Evolutionary conservation across 495 filamentous ascomycete genomes (phyloP).

Genomic region (Penicillium macrosclerotiorum): DNA sequence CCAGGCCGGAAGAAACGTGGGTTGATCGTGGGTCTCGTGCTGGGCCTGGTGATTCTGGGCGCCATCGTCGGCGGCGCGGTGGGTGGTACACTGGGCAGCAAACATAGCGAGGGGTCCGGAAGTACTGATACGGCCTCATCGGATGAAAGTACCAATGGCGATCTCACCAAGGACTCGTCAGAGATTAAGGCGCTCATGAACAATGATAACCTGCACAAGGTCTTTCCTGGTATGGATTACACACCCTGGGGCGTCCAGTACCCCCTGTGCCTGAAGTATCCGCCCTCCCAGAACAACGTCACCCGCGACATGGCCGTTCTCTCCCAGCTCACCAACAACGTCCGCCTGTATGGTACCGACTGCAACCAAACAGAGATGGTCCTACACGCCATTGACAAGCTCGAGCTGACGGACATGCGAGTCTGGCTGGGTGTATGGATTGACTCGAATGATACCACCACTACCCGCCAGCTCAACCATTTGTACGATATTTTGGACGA

Average conservation of each 20-base stretch:
- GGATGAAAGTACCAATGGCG: too few species aligned
- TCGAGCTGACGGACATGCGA: slow-evolving; percentile 76
- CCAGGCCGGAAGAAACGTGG: slow-evolving; percentile 65
- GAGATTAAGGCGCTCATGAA: slow-evolving; percentile 82
- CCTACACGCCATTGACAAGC: slow-evolving; percentile 71
- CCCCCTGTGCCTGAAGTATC: slow-evolving; percentile 74
- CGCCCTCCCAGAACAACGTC: slow-evolving; percentile 88
- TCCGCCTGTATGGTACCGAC: slow-evolving; percentile 93
- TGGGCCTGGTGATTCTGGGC: slow-evolving; percentile 61
- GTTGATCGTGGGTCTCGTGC: slow-evolving; percentile 64
- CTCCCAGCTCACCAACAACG: slow-evolving; percentile 83
- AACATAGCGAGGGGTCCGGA: slow-evolving; percentile 30
- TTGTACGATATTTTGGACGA: slow-evolving; percentile 78
- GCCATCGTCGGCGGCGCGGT: slow-evolving; percentile 77
- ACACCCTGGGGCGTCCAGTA: slow-evolving; percentile 90
- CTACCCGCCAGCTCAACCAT: slow-evolving; percentile 71
- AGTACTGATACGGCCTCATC: too few species aligned
- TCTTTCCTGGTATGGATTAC: slow-evolving; percentile 97
- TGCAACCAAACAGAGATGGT: slow-evolving; percentile 98
- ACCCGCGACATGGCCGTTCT: slow-evolving; percentile 90
- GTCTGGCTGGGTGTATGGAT: slow-evolving; percentile 97
- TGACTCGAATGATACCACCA: slow-evolving; percentile 80
- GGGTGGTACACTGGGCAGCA: slow-evolving; percentile 63
- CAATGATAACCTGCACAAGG: slow-evolving; percentile 79
- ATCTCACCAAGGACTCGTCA: slow-evolving; percentile 67